Percentiles rank a stretch among this genome's conserved stretches.
Evolutionary conservation across 1,139 yeast genomes (phyloP).

Genomic region (Suhomyces yuchorum): DNA sequence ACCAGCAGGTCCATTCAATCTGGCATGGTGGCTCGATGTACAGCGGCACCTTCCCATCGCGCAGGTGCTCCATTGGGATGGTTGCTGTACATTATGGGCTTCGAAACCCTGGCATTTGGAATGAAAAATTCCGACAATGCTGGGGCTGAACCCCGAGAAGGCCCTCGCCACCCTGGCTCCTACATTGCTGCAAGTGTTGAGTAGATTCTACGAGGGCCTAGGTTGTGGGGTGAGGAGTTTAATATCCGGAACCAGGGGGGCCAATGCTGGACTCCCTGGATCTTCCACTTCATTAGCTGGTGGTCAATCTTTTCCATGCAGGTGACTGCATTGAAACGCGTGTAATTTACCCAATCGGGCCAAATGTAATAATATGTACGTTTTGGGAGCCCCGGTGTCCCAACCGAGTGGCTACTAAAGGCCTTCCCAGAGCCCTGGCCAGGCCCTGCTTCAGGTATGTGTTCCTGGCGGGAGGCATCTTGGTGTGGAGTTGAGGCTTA

Average conservation of each 20-base stretch:
- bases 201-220: not conserved
- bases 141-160: not conserved
- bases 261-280: not conserved
- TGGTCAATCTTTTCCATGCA: conserved; percentile 1
- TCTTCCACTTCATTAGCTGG: not conserved
- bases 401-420: not conserved
- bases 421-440: not conserved
- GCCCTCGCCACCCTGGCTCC: too few species aligned
- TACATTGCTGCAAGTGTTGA: not conserved
- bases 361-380: conserved; percentile 2
- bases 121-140: not conserved
- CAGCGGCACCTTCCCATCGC: conserved; percentile 2
- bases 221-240: not conserved
- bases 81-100: not conserved
- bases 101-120: not conserved
- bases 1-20: not conserved
- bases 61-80: not conserved
- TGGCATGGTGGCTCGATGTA: conserved; percentile 2
- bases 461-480: not conserved
- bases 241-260: not conserved
- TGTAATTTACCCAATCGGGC: conserved; percentile 6
- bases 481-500: not conserved
- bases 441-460: not conserved
- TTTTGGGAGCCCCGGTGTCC: conserved; percentile 1
- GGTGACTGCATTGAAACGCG: conserved; percentile 6